Conservation (phyloP, 305 asterid species). For the Fraxinus xanthoxyloides region DNA sequence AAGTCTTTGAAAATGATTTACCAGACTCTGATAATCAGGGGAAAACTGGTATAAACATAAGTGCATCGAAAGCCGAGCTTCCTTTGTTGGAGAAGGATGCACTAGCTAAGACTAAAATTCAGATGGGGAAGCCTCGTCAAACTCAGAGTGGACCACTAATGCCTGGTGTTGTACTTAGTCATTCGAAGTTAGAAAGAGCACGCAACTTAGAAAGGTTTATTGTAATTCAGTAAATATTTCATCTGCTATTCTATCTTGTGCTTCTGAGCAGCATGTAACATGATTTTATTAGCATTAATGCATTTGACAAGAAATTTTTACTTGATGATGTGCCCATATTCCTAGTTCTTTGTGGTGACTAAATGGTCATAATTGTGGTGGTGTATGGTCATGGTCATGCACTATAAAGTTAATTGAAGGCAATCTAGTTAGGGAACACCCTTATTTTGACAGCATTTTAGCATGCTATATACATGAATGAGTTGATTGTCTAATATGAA, state of each 20-base stretch:
- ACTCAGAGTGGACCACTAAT: constrained; percentile 98
- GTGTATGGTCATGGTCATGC: neutral
- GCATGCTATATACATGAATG: neutral
- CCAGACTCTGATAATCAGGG: constrained; percentile 47
- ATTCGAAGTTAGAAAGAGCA: constrained; percentile 65
- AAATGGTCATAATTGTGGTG: neutral
- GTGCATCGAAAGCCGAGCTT: constrained; percentile 53
- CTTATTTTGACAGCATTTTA: neutral
- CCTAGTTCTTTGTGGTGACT: neutral
- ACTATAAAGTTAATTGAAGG: neutral
- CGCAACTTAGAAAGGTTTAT: constrained; percentile 75
- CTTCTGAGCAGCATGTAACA: neutral
- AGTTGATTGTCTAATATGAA: neutral
- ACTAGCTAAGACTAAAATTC: constrained; percentile 51
- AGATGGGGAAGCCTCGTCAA: constrained; percentile 71
- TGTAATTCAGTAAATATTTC: constrained; percentile 22
- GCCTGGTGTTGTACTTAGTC: constrained; percentile 65
- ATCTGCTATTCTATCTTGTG: constrained; percentile 14
- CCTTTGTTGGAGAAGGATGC: constrained; percentile 65
- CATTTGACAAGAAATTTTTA: neutral
- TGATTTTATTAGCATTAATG: neutral
- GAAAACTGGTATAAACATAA: constrained; percentile 42
- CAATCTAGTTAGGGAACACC: neutral
- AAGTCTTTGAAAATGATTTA: constrained; percentile 40
- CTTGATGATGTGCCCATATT: neutral